Percentiles rank a stretch among this genome's conserved stretches.
These are phyloP conservation scores for Arthromyces matolae DNA, from an alignment of 768 basidiomycete genomes.

Conservation along the genomic window DNA sequence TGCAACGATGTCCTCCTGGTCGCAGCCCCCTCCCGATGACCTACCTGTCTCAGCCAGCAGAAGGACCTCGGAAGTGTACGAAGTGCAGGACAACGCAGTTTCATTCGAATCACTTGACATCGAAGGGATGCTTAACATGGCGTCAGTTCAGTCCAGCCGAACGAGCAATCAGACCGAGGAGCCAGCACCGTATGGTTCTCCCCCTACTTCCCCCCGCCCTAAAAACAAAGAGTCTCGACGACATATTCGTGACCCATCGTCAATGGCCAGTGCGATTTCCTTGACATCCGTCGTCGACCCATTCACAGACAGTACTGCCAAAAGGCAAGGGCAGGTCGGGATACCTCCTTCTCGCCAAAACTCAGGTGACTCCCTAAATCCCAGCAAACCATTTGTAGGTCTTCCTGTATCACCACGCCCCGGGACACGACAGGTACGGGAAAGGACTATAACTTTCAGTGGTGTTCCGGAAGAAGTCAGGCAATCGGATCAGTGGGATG, in stretches of 20 bases:
- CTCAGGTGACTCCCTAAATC: conserved; percentile 4
- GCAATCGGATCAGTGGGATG: background rate
- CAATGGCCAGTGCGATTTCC: conserved; percentile 22
- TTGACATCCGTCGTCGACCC: conserved; percentile 24
- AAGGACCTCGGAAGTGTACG: background rate
- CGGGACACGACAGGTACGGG: background rate
- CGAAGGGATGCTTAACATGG: conserved; percentile 53
- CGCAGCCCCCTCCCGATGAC: conserved; percentile 26
- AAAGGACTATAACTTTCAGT: background rate
- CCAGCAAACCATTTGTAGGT: conserved; percentile 11
- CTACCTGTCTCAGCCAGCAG: conserved; percentile 18
- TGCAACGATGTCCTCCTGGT: conserved; percentile 33
- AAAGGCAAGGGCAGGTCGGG: conserved; percentile 12
- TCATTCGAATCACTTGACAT: conserved; percentile 43
- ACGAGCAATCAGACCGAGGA: conserved; percentile 24
- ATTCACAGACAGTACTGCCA: conserved; percentile 9
- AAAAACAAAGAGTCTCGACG: conserved; percentile 14
- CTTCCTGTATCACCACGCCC: conserved; percentile 23
- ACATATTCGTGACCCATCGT: conserved; percentile 28
- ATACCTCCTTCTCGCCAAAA: conserved; percentile 7
- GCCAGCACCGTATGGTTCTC: conserved; percentile 13
- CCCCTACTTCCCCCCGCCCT: conserved; percentile 6
- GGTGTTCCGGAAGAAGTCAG: conserved; percentile 4
- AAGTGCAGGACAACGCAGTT: conserved; percentile 14
- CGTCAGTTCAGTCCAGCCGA: conserved; percentile 33